Percentiles rank a stretch among this genome's conserved stretches.
phyloP scores from a whole-genome alignment of 2,329 filamentous ascomycete species.

The Pseudogymnoascus sp. region DNA sequence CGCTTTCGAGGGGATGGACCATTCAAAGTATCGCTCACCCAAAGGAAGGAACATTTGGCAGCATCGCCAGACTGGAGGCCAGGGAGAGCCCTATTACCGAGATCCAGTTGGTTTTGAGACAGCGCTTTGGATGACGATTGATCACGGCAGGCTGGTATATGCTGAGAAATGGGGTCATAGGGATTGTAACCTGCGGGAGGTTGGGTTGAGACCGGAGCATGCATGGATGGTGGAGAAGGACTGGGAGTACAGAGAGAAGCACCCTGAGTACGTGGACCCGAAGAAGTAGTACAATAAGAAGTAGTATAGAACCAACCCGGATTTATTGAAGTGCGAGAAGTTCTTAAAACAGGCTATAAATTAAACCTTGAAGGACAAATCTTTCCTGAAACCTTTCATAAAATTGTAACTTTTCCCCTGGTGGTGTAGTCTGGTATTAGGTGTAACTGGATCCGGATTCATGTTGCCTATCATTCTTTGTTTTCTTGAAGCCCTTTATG shows the following conservation, averaged over 20 bases:
- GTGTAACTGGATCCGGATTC: not conserved
- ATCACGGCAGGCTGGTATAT: slow-evolving; percentile 36
- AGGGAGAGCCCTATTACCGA: slow-evolving; percentile 47
- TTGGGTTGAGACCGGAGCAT: slow-evolving; percentile 34
- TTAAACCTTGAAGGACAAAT: not conserved
- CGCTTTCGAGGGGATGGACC: not conserved
- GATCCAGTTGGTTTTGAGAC: slow-evolving; percentile 37
- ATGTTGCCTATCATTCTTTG: not conserved
- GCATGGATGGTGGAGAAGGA: slow-evolving; percentile 40
- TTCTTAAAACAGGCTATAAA: not conserved
- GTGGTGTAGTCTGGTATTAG: not conserved
- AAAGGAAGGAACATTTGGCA: slow-evolving; percentile 46
- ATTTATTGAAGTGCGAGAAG: not conserved
- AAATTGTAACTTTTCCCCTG: not conserved
- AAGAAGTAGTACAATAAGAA: not conserved
- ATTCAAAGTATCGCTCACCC: slow-evolving; percentile 9
- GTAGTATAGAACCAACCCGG: not conserved
- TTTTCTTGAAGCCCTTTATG: not conserved
- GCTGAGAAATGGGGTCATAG: slow-evolving; percentile 40
- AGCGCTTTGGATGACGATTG: slow-evolving; percentile 38
- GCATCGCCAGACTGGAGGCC: slow-evolving; percentile 40
- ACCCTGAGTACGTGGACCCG: not conserved
- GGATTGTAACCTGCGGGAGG: slow-evolving; percentile 34
- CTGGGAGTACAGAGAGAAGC: slow-evolving; percentile 24
- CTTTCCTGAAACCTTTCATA: not conserved